A percentile compares a stretch with the other conserved stretches of the same genome.
Evolutionary conservation across 495 filamentous ascomycete species (phyloP).

Genomic region (Filosporella fistucella): DNA sequence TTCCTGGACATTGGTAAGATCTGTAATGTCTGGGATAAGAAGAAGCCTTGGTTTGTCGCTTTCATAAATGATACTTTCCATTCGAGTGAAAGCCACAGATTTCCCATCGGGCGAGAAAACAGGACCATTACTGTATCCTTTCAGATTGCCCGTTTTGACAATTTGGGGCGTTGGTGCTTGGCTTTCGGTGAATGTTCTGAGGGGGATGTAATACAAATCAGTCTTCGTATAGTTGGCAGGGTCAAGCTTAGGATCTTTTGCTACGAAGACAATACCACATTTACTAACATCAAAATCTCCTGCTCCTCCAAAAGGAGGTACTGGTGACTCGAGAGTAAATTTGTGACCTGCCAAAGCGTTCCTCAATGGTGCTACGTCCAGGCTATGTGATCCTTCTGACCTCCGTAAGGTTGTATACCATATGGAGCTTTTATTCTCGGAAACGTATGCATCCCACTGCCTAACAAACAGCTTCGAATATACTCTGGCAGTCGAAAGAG

Average conservation of each 20-base stretch:
- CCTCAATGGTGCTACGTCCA: conserved; percentile 36
- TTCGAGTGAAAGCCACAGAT: conserved; percentile 73
- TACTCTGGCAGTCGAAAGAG: conserved; percentile 54
- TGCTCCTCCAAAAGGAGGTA: conserved; percentile 49
- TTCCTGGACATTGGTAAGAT: conserved; percentile 57
- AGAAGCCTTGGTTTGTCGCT: conserved; percentile 81
- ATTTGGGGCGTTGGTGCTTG: conserved; percentile 39
- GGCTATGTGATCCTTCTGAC: conserved; percentile 34
- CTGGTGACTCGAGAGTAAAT: conserved; percentile 39
- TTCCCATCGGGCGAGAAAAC: conserved; percentile 71
- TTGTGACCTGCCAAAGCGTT: conserved; percentile 46
- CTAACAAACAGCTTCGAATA: conserved; percentile 70
- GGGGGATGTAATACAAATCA: conserved; percentile 67
- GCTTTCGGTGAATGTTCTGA: conserved; percentile 51
- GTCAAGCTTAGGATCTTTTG: conserved; percentile 67
- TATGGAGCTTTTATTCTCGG: conserved; percentile 64
- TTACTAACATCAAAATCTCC: conserved; percentile 53
- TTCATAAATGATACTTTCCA: conserved; percentile 81
- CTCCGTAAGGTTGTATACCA: conserved; percentile 66
- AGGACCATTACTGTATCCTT: conserved; percentile 73
- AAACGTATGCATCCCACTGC: conserved; percentile 72
- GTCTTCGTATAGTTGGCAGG: conserved; percentile 79
- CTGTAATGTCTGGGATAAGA: conserved; percentile 52
- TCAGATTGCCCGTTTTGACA: conserved; percentile 42
- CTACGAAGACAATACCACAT: conserved; percentile 69